Evolutionary conservation across 1,284 basidiomycete species (phyloP).

Genomic region (Kalmanozyma brasiliensis): DNA sequence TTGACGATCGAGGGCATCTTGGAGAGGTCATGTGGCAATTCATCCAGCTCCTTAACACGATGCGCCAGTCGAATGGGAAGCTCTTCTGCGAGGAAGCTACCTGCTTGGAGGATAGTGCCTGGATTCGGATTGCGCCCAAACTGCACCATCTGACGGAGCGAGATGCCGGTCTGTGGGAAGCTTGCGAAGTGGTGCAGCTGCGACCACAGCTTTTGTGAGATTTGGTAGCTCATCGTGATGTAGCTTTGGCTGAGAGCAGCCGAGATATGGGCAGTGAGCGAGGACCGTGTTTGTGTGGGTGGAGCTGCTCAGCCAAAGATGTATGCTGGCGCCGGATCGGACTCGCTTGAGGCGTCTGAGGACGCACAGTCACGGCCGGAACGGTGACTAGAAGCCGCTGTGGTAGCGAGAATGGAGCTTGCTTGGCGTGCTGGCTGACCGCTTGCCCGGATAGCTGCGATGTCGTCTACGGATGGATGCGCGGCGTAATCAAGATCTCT

Average conservation of each 20-base stretch:
- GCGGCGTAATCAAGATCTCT: too few relatives aligned
- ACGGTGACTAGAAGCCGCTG: too few relatives aligned
- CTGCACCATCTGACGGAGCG: conserved; percentile 67
- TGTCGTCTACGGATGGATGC: conserved; percentile 1
- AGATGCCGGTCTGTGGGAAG: conserved; percentile 66
- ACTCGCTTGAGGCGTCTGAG: background rate
- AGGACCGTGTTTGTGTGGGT: background rate
- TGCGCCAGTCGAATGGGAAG: conserved; percentile 94
- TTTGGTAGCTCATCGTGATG: conserved; percentile 53
- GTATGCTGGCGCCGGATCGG: background rate
- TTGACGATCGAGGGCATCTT: conserved; percentile 93
- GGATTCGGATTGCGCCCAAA: conserved; percentile 66
- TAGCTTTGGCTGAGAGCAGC: conserved; percentile 5
- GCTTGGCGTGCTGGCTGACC: too few relatives aligned
- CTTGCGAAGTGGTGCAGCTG: conserved; percentile 65
- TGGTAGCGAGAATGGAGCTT: too few relatives aligned
- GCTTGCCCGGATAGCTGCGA: too few relatives aligned
- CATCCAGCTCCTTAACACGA: conserved; percentile 94
- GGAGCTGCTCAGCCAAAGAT: background rate
- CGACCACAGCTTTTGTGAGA: conserved; percentile 62
- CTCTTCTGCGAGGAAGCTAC: conserved; percentile 73
- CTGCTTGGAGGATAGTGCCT: conserved; percentile 65
- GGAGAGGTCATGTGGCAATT: conserved; percentile 89
- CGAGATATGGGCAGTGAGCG: background rate
- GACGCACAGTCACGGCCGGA: conserved; percentile 2